phyloP scores from a whole-genome alignment of 1,284 basidiomycete genomes.

The Meira miltonrushii region DNA sequence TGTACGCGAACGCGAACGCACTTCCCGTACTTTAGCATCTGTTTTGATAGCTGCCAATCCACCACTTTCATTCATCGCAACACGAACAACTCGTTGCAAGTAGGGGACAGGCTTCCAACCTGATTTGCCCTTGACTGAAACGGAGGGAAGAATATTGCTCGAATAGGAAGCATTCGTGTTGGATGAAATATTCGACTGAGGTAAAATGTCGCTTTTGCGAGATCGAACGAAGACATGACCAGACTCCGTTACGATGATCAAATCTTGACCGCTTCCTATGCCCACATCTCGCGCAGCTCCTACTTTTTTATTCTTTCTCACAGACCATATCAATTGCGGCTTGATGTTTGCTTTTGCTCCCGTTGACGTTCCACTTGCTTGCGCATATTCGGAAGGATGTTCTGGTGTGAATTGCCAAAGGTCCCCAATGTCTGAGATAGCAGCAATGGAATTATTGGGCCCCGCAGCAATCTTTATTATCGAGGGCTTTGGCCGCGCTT shows the following conservation, averaged over 20 bases:
- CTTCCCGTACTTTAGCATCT: conserved; percentile 64
- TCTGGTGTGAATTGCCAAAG: conserved; percentile 72
- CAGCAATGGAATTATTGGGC: conserved; percentile 76
- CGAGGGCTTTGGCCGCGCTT: conserved; percentile 52
- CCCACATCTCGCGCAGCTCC: conserved; percentile 78
- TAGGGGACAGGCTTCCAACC: conserved; percentile 60
- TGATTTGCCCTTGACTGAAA: conserved; percentile 12
- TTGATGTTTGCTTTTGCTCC: conserved; percentile 44
- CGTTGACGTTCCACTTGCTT: conserved; percentile 7
- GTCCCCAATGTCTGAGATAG: conserved; percentile 80
- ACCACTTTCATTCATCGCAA: conserved; percentile 80
- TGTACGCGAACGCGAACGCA: conserved; percentile 62
- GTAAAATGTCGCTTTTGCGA: conserved; percentile 23
- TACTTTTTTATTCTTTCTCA: conserved; percentile 77
- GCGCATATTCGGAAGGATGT: conserved; percentile 44
- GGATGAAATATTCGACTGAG: neutral
- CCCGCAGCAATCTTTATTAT: conserved; percentile 72
- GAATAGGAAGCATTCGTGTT: conserved; percentile 12
- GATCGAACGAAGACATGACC: conserved; percentile 78
- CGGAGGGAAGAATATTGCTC: conserved; percentile 17
- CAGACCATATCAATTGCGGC: conserved; percentile 85
- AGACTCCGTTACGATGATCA: conserved; percentile 87
- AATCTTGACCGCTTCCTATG: conserved; percentile 76
- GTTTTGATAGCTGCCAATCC: conserved; percentile 79
- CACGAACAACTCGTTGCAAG: conserved; percentile 76